These are phyloP conservation scores for Eucalyptus microcorys DNA, from an alignment of 345 rosid species.

Conservation along the genomic window DNA sequence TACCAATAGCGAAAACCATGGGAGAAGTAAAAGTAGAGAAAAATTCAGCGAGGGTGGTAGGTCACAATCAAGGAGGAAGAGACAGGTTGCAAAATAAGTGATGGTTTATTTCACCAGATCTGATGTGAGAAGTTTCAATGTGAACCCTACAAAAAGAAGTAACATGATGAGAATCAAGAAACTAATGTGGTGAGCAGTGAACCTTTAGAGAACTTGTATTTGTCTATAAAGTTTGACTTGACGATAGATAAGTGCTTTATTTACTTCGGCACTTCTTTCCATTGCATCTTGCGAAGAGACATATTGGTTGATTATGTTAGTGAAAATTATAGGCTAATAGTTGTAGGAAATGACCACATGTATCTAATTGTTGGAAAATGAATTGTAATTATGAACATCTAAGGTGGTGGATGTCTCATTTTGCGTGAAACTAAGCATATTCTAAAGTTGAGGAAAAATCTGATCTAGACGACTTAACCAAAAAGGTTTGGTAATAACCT, in stretches of 20 bases:
- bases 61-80: no score
- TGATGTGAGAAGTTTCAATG: accelerated
- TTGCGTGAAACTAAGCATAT: background rate
- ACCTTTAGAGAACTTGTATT: no score
- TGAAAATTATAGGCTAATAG: accelerated
- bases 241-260: no score
- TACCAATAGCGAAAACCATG: no score
- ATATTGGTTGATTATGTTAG: no score
- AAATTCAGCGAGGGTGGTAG: accelerated
- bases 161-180: no score
- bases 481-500: no score
- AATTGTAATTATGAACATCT: background rate
- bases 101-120: accelerated
- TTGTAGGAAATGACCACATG: background rate
- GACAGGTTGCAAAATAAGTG: no score
- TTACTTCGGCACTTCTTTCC: no score
- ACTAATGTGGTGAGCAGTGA: accelerated
- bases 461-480: accelerated
- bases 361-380: background rate
- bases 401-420: accelerated
- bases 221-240: no score
- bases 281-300: no score
- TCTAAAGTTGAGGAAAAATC: background rate
- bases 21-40: accelerated
- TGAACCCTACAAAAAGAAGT: no score